Base-by-base conservation (phyloP, 768 basidiomycete genomes). In the Myochromella boudieri region DNA sequence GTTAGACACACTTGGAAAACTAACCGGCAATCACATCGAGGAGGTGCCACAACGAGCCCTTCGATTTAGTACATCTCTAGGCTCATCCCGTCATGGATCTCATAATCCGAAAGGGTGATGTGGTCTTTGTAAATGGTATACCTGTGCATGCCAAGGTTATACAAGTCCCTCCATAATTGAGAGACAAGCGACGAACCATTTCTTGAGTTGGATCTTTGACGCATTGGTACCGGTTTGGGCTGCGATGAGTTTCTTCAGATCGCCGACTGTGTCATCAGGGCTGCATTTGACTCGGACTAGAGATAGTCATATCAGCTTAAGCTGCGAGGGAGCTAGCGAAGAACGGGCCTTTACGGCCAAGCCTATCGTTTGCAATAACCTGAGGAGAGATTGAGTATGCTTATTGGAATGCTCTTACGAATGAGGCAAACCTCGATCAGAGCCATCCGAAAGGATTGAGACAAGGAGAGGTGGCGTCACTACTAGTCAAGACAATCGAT, bases 81-180 rank as follows among this genome's bases (percentile, higher is more conserved):
- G 63, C 88, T 92, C 89, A 91, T 92, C 34, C 91, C 91, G 60
- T 95, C 90, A 61, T 92, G 67, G 54, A 95, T 94, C 72, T 95
- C 92, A 59, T 95, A 95, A 68, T 95, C 92, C n/a, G 73, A 56
- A 6, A 95, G 80, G 10, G 90, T 91, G 60, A 95, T 93, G 63
- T 98, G 94, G 64, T 99, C 95, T 69, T 98, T 98, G 76, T 85
- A 99, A 36, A 82, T 87, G 3, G 81, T 94, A 65, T 97, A 94
- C 94, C 94, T 95, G 58, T 28, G 8, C 42, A 28, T 5, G 6
- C 27, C 24, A 21, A 24, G 29, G 27, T 37, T 15, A 40, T 46
- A 34, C 43, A 47, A 15, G 32, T 28, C 20, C 21, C 3, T 33
- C 15, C 20, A 36, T 12, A 18, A 17, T 10, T 26, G 36, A 33